Evolutionary conservation across 345 rosid genomes (phyloP), one percentile per base, ranked within the genome.

Genomic region (Eucalyptus microcorys): DNA sequence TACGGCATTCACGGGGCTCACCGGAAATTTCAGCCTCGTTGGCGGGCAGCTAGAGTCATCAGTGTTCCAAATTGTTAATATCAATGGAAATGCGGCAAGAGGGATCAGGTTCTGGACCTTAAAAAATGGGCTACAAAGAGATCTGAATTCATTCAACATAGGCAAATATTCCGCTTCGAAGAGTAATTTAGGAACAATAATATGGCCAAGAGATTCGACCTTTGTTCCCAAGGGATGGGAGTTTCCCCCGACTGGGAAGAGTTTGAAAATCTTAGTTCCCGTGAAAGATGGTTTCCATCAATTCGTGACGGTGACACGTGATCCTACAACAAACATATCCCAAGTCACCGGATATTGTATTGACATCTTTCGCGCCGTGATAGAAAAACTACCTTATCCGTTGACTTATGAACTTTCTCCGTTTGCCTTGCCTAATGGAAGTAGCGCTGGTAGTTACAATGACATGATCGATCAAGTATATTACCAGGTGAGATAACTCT

Each of bases 291-390:
- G n/a, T 26, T 57, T 57, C 64, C 2, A 10, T 0, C n/a, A 57
- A 57, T 57, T 57, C 3, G 64, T 57, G 64, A 57, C 0, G 7
- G 64, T 57, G 64, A 57, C 7, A 24, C 15, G 7, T 24, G n/a
- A 57, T 26, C 64, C 14, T 5, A 57, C 7, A 11, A 57, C n/a
- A 57, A 57, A 57, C 13, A 57, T 0, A 57, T 57, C n/a, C n/a
- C 64, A 57, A 57, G 64, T 57, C 64, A 57, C n/a, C 6, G 64
- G 64, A 57, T 57, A 57, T 2, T 57, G 64, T 26, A 26, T 57
- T 0, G n/a, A 26, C 15, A 57, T 57, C n/a, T 57, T 57, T 2
- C 64, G 3, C 0, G 64, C 64, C 1, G 64, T 57, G n/a, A 57
- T 24, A 24, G 64, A 57, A 11, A 26, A 57, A 26, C 30, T 57